Evolutionary conservation across 2,329 filamentous ascomycete genomes (phyloP).

Genomic region (Paecilomyces niveus): DNA sequence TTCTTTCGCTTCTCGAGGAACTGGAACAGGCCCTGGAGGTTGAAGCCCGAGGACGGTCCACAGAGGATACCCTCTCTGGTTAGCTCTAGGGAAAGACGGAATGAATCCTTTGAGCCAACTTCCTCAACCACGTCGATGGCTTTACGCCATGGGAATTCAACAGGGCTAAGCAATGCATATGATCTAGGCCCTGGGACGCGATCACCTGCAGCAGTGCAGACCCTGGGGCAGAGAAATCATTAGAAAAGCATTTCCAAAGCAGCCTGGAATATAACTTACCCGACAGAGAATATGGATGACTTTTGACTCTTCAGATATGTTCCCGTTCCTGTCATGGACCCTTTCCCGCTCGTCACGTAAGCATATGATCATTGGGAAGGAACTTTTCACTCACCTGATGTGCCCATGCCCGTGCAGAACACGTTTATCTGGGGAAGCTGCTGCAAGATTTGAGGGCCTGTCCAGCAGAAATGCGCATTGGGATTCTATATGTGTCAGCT

Average conservation of each 20-base stretch:
- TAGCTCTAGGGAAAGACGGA: conserved; percentile 46
- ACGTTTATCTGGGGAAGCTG: conserved; percentile 52
- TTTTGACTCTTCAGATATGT: conserved; percentile 45
- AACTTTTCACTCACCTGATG: conserved; percentile 27
- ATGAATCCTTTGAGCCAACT: conserved; percentile 50
- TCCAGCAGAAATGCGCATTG: conserved; percentile 52
- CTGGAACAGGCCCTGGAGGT: conserved; percentile 46
- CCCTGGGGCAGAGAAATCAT: conserved; percentile 26
- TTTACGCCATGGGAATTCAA: conserved; percentile 53
- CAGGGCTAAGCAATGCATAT: conserved; percentile 41
- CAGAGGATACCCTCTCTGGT: conserved; percentile 53
- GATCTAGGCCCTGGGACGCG: conserved; percentile 54
- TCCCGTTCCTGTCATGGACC: conserved; percentile 46
- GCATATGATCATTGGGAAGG: neutral
- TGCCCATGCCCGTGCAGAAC: conserved; percentile 53
- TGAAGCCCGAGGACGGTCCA: conserved; percentile 56
- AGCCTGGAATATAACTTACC: conserved; percentile 1
- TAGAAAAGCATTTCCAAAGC: conserved; percentile 23
- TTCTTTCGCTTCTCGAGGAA: conserved; percentile 45
- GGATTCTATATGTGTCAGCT: conserved; percentile 37
- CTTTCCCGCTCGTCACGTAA: conserved; percentile 3
- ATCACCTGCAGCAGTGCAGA: conserved; percentile 52
- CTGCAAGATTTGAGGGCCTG: conserved; percentile 50
- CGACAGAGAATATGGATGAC: conserved; percentile 25
- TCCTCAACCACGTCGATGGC: conserved; percentile 51